phyloP scores from a whole-genome alignment of 2,329 filamentous ascomycete species.

The Hymenoscyphus scutula region DNA sequence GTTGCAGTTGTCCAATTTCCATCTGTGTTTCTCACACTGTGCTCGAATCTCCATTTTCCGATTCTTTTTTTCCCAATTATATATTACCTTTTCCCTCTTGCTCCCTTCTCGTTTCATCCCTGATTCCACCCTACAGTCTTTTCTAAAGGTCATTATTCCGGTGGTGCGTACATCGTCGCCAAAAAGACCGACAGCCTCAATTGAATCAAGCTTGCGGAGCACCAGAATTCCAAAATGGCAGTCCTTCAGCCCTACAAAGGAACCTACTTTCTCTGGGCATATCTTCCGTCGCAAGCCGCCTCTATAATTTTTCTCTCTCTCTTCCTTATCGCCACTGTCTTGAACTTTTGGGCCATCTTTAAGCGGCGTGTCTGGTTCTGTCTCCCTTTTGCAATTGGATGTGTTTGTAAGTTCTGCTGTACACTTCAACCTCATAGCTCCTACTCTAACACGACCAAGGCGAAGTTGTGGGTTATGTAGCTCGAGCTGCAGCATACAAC shows the following conservation, averaged over 20 bases:
- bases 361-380: slow-evolving; percentile 35
- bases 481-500: slow-evolving; percentile 29
- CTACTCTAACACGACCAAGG: slow-evolving; percentile 30
- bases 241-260: slow-evolving; percentile 34
- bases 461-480: slow-evolving; percentile 40
- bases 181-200: no score
- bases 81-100: no score
- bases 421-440: no score
- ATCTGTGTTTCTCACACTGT: no score
- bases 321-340: slow-evolving; percentile 31
- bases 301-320: slow-evolving; percentile 41
- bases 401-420: slow-evolving; percentile 36
- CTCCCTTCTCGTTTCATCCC: no score
- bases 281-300: slow-evolving; percentile 45
- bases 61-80: no score
- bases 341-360: slow-evolving; percentile 35
- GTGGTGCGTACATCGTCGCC: no score
- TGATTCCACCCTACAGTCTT: no score
- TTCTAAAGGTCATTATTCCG: no score
- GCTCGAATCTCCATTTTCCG: no score
- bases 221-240: slow-evolving; percentile 12
- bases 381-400: slow-evolving; percentile 39
- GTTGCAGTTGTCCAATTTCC: no score
- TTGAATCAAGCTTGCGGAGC: no score
- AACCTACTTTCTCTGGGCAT: slow-evolving; percentile 43